A percentile compares a stretch with the other conserved stretches of the same genome.
These are phyloP conservation scores for Drechslerella dactyloides DNA, from an alignment of 2,329 filamentous ascomycete species.

Conservation along the genomic window DNA sequence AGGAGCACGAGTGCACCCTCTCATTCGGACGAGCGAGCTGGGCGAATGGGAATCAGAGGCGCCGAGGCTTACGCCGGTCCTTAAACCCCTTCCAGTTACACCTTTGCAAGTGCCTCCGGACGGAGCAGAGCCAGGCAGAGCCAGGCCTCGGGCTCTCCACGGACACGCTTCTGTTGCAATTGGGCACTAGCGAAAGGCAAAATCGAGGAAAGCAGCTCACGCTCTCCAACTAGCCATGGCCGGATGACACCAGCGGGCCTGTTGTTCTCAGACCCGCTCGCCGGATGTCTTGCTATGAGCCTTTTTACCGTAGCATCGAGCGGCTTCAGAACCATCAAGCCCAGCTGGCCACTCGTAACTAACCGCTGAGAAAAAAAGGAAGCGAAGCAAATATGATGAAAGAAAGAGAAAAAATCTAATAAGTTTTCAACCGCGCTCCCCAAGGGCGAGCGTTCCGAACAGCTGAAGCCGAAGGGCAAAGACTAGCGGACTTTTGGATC, in stretches of 20 bases:
- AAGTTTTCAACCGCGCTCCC: neutral
- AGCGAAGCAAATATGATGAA: slow-evolving; percentile 14
- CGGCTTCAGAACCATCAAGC: slow-evolving; percentile 13
- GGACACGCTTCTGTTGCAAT: slow-evolving; percentile 7
- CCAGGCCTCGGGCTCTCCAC: slow-evolving; percentile 33
- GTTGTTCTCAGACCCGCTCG: slow-evolving; percentile 4
- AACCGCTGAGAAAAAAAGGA: slow-evolving; percentile 11
- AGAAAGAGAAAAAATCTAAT: no score
- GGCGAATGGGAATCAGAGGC: slow-evolving; percentile 48
- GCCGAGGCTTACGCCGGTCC: slow-evolving; percentile 43
- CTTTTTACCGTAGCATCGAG: slow-evolving; percentile 27
- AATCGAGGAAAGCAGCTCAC: slow-evolving; percentile 14
- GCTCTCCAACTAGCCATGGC: no score
- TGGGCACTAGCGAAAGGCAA: slow-evolving; percentile 2
- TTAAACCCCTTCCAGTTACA: slow-evolving; percentile 41
- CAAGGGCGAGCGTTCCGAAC: slow-evolving; percentile 3
- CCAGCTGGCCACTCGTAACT: no score
- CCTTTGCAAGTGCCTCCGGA: slow-evolving; percentile 23
- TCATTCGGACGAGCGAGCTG: slow-evolving; percentile 26
- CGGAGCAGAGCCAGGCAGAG: slow-evolving; percentile 13
- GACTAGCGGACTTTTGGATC: slow-evolving; percentile 48
- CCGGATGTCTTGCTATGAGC: slow-evolving; percentile 44
- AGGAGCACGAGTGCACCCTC: slow-evolving; percentile 20
- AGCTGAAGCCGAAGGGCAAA: slow-evolving; percentile 26
- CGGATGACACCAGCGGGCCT: slow-evolving; percentile 13